Conservation (phyloP, 306 rosid genomes). For the Vigna hirtella region DNA sequence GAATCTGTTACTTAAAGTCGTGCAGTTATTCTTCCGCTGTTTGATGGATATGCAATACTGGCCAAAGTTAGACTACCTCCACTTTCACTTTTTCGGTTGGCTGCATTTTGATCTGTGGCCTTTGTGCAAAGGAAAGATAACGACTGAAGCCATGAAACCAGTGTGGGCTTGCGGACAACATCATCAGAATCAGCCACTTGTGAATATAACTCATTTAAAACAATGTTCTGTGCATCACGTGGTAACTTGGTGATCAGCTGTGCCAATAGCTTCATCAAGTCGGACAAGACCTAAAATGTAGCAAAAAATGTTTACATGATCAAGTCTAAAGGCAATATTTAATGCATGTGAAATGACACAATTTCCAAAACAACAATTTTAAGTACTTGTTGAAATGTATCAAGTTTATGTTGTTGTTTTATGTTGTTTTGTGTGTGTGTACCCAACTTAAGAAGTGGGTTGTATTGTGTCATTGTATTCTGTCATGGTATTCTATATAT, state of each 20-base stretch:
- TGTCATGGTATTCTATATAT: too few relatives aligned
- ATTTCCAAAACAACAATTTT: constrained; percentile 25
- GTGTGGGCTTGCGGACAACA: constrained; percentile 77
- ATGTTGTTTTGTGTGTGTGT: too few relatives aligned
- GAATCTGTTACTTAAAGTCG: constrained; percentile 56
- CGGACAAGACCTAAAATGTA: constrained; percentile 74
- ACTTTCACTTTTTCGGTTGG: constrained; percentile 45
- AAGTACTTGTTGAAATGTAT: too few relatives aligned
- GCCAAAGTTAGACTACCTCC: constrained; percentile 39
- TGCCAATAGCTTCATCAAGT: constrained; percentile 82
- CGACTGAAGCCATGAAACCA: constrained; percentile 97
- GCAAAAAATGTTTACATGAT: constrained; percentile 37
- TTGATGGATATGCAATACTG: constrained; percentile 45
- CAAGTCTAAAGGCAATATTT: constrained; percentile 29
- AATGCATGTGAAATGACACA: constrained; percentile 9
- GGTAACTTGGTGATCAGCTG: constrained; percentile 73
- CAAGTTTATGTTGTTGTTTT: too few relatives aligned
- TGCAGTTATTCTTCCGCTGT: constrained; percentile 55
- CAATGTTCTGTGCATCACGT: constrained; percentile 69
- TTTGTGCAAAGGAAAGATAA: constrained; percentile 80
- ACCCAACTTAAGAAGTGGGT: too few relatives aligned
- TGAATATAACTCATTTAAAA: constrained; percentile 79
- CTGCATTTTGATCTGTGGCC: constrained; percentile 47
- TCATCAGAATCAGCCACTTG: constrained; percentile 93
- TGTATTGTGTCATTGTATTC: too few relatives aligned